A percentile compares a stretch with the other conserved stretches of the same genome.
phyloP scores from a whole-genome alignment of 2,329 filamentous ascomycete species.

The Aspergillus sp. region DNA sequence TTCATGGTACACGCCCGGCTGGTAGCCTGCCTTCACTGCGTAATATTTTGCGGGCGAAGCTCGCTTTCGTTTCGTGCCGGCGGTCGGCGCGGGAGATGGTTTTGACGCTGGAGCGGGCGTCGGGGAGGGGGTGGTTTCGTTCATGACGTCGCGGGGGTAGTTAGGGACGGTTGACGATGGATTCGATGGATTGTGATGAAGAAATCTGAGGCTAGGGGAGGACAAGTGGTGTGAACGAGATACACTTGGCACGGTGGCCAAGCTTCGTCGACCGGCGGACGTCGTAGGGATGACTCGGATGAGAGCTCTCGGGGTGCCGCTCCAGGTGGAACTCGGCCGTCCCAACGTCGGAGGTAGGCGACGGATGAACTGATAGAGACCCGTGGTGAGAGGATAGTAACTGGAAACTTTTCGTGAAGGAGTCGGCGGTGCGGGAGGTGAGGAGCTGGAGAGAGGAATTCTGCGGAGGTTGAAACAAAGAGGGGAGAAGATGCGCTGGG shows the following conservation, averaged over 20 bases:
- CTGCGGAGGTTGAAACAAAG: neutral
- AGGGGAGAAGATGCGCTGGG: neutral
- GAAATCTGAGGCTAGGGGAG: neutral
- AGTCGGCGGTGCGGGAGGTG: neutral
- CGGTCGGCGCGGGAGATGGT: constrained; percentile 30
- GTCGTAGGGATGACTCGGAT: constrained; percentile 15
- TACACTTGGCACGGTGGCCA: constrained; percentile 10
- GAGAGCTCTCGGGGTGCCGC: constrained; percentile 18
- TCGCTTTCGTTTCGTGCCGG: constrained; percentile 57
- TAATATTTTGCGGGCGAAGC: constrained; percentile 57
- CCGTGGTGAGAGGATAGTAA: constrained; percentile 6
- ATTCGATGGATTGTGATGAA: neutral
- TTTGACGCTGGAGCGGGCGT: constrained; percentile 30
- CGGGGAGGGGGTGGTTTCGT: constrained; percentile 33
- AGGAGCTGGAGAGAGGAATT: neutral
- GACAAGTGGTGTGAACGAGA: neutral
- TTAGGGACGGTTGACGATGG: neutral
- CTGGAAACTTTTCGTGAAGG: neutral
- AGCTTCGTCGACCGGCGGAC: constrained; percentile 6
- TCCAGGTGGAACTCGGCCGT: constrained; percentile 24
- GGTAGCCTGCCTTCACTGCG: constrained; percentile 59
- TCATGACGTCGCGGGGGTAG: constrained; percentile 20
- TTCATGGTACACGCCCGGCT: constrained; percentile 61
- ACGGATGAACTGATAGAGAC: constrained; percentile 12
- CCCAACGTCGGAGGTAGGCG: constrained; percentile 26